Base-by-base conservation (phyloP, 257 asterid genomes). In the Nicotiana otophora region DNA sequence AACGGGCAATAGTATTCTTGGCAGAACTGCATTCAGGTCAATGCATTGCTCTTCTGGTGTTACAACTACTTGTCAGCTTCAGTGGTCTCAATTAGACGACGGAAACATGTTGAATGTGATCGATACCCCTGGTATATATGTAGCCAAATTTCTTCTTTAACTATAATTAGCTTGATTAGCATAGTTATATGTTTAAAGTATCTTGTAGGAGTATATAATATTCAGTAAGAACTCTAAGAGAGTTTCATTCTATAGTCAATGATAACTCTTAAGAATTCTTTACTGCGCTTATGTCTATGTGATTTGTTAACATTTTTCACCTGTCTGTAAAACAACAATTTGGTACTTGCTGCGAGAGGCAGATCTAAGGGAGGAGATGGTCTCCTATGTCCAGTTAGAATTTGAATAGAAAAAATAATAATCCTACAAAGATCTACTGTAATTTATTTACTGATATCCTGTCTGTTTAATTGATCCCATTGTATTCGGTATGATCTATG, bases 1-100 rank as follows among this genome's bases (percentile, higher is more conserved):
- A 4, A 93, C 99, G 0, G 98, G 97, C 42, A 95, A 95, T 84
- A 93, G 97, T 66, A 93, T 95, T 70, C 85, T 95, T 16, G 54
- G 89, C 31, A 83, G 60, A 34, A 89, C 80, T 88, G 92, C 90
- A 34, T 95, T 95, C 88, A 92, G 60, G 85, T 93, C 97, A 1
- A 84, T 85, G 92, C 63, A 89, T 61, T 86, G 94, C 90, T 89
- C 93, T 23, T 89, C 93, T 80, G 97, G 92, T 70, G 99, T 92
- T 67, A 93, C 98, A 15, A 91, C 88, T 82, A 89, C 90, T 30
- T 90, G 98, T 85, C 95, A 93, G 87, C 85, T 90, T 85, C 97
- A 84, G 69, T 81, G n/a, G 16, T 88, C 94, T 31, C 84, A 88
- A 3, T 81, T 87, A 51, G 87, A 86, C 23, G 93, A 91, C 36